Conservation (phyloP, 768 basidiomycete species). For the Fistulinella prunicolor region DNA sequence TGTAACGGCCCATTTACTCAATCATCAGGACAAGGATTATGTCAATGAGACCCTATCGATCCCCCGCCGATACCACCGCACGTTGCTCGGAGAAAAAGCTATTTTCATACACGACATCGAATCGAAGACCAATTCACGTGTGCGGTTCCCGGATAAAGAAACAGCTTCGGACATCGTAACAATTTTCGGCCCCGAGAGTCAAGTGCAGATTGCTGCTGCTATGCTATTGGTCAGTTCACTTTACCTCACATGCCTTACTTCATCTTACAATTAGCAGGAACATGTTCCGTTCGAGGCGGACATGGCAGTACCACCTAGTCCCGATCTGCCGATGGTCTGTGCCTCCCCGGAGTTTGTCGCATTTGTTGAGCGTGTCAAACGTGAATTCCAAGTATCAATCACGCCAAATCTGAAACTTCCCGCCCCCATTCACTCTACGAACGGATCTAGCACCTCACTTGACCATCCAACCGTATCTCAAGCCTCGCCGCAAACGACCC, state of each 20-base stretch:
- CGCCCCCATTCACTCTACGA: conserved; percentile 36
- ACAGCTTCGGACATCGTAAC: conserved; percentile 90
- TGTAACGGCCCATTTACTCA: conserved; percentile 1
- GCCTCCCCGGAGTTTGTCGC: conserved; percentile 77
- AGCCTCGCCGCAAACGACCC: conserved; percentile 17
- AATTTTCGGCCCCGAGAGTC: conserved; percentile 96
- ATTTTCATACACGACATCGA: conserved; percentile 98
- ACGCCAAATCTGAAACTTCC: conserved; percentile 67
- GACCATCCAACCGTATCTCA: conserved; percentile 39
- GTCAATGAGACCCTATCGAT: conserved; percentile 91
- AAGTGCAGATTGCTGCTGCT: conserved; percentile 93
- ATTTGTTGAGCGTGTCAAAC: conserved; percentile 89
- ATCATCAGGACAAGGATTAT: conserved; percentile 90
- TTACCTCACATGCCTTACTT: neutral
- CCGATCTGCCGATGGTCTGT: conserved; percentile 74
- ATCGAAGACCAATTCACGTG: conserved; percentile 89
- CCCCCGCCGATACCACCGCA: conserved; percentile 93
- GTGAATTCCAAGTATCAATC: conserved; percentile 90
- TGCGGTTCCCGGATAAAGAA: conserved; percentile 92
- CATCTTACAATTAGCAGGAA: conserved; percentile 52
- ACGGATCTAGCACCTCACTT: conserved; percentile 48
- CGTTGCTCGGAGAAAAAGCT: conserved; percentile 90
- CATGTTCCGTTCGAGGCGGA: conserved; percentile 97
- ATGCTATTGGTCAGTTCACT: conserved; percentile 76
- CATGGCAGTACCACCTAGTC: conserved; percentile 82